Conservation (phyloP, 176 grass and related monocot species). For the Aegilops umbellulata region DNA sequence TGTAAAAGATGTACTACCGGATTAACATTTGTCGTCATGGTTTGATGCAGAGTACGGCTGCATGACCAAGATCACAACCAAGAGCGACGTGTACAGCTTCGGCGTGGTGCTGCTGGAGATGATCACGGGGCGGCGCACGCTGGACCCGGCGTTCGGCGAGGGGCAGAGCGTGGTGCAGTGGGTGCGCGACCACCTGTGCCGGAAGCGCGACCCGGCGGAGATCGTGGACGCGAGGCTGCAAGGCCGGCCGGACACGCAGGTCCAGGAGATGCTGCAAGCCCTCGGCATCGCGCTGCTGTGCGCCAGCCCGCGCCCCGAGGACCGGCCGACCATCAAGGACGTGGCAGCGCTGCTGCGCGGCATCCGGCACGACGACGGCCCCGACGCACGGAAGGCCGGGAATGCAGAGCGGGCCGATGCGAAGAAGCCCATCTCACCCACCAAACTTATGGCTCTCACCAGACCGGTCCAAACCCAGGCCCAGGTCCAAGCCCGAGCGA, state of each 20-base stretch:
- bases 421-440: constrained; percentile 30
- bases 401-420: constrained; percentile 1
- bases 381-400: constrained; percentile 25
- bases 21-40: not conserved
- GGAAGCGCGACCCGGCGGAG: constrained; percentile 60
- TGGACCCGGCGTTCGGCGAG: constrained; percentile 50
- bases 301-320: constrained; percentile 55
- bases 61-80: constrained; percentile 88
- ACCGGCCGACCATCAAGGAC: constrained; percentile 82
- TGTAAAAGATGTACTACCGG: no score
- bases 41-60: constrained; percentile 65
- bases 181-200: constrained; percentile 63
- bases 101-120: constrained; percentile 77
- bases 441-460: not conserved
- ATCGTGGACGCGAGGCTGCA: constrained; percentile 56
- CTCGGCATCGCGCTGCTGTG: constrained; percentile 77
- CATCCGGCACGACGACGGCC: constrained; percentile 53
- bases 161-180: constrained; percentile 82
- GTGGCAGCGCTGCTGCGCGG: constrained; percentile 74
- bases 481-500: not conserved
- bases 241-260: constrained; percentile 52
- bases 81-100: constrained; percentile 98
- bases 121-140: constrained; percentile 56
- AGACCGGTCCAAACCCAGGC: not conserved
- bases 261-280: constrained; percentile 89